A percentile compares a stretch with the other conserved stretches of the same genome.
phyloP scores from a whole-genome alignment of 176 grass and related monocot genomes.

The Puccinellia tenuiflora region DNA sequence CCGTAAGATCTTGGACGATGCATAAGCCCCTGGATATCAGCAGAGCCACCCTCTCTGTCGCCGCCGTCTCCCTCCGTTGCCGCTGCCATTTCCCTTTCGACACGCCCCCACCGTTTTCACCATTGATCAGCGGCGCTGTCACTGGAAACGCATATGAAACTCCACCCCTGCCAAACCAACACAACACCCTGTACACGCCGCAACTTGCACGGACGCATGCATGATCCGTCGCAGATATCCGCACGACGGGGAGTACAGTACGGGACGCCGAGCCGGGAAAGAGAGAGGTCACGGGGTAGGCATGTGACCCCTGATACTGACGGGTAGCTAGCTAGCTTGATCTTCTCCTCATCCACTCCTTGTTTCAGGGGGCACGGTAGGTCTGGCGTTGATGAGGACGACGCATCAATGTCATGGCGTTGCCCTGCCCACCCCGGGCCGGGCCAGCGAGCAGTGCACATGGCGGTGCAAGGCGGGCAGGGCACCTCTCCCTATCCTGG shows the following conservation, averaged over 20 bases:
- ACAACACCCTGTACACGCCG: background rate
- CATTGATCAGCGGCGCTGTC: background rate
- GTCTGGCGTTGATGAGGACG: constrained; percentile 13
- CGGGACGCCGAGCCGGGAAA: background rate
- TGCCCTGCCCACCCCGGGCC: no score
- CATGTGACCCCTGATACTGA: background rate
- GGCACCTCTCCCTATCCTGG: constrained; percentile 3
- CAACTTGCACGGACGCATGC: background rate
- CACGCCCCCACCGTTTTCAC: background rate
- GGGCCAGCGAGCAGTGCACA: constrained; percentile 9
- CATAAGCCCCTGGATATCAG: background rate
- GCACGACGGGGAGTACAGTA: no score
- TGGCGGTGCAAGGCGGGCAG: constrained; percentile 22
- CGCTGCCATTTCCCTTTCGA: background rate
- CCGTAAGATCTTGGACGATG: background rate
- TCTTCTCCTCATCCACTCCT: background rate
- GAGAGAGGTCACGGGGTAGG: background rate
- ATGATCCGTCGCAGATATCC: background rate
- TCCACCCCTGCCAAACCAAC: background rate
- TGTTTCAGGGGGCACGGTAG: background rate
- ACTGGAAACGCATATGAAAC: background rate
- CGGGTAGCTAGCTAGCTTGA: background rate
- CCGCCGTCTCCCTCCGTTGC: background rate
- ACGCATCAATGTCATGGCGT: background rate
- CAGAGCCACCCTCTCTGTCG: background rate